Base-by-base conservation (phyloP, 2,329 filamentous ascomycete species). In the Hypomyces perniciosus region DNA sequence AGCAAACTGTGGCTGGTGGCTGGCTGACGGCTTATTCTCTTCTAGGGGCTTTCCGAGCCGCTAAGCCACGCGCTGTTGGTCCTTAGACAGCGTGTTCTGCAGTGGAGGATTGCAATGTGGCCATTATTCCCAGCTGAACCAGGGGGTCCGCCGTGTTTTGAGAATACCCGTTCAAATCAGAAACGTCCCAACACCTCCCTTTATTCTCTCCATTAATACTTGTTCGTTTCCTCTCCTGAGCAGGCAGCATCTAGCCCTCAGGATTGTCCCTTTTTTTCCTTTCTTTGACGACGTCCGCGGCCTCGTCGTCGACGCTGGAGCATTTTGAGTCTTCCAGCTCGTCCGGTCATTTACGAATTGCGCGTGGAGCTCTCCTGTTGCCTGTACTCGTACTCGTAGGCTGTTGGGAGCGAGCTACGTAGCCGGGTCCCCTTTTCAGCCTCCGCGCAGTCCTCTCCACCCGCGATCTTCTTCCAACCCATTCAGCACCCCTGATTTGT, bases 241-340 rank as follows among this genome's bases (percentile, higher is more conserved):
- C 43, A 52, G 55, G 48, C 46, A 20, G 20, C 20, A 20, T 51
- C 56, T 60, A 52, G 48, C 58, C 55, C 51, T 59, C 41, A 51
- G 53, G 46, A 49, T 51, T 35, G 39, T 54, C 44, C 51, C 54
- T 53, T 54, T 54, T 51, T 48, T 61, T 53, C 56, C 49, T 54
- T 54, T 53, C 52, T 57, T 65, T 59, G 57, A 59, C 59, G 61
- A 58, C 61, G 54, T 47, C 56, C 51, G 44, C 43, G 50, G 52
- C 42, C 37, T 52, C 44, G 58, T 56, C 54, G 50, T 56, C 50
- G 56, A 57, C 55, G 46, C 58, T 57, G 31, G 39, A 13, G 56
- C 53, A 20, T 52, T 52, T 55, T 57, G 65, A 68, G 64, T 68
- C 56, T 57, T 50, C 59, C 57, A 65, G 59, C 67, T 69, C 67